Evolutionary conservation across 1,284 basidiomycete genomes (phyloP).

Genomic region (Ustilago shanxiensis): DNA sequence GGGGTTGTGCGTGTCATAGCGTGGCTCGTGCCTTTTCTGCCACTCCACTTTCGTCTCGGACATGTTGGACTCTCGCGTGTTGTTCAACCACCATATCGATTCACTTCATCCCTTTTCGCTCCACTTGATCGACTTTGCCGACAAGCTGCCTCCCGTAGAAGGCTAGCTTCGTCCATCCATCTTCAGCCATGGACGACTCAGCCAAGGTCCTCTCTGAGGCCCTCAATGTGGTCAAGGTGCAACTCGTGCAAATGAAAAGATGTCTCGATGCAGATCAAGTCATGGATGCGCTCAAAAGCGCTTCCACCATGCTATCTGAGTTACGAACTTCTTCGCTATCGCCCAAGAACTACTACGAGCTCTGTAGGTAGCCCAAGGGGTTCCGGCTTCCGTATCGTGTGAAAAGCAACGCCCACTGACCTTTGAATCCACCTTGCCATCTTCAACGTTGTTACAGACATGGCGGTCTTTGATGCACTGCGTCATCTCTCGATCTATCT

Average conservation of each 20-base stretch:
- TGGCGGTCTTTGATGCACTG: conserved; percentile 68
- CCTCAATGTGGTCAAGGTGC: conserved; percentile 68
- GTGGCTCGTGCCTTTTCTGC: neutral
- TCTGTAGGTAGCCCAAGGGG: conserved; percentile 49
- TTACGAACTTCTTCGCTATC: conserved; percentile 65
- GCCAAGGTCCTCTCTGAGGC: conserved; percentile 66
- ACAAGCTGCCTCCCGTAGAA: conserved; percentile 20
- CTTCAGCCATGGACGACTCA: conserved; percentile 65
- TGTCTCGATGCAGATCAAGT: conserved; percentile 67
- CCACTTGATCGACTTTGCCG: neutral
- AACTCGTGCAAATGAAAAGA: conserved; percentile 68
- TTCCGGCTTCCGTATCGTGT: neutral
- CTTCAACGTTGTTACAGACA: conserved; percentile 45
- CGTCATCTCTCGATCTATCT: conserved; percentile 68
- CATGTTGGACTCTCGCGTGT: no score
- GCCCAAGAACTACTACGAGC: conserved; percentile 69
- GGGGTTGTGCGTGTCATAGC: neutral
- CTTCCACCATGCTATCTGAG: conserved; percentile 68
- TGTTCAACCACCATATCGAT: neutral
- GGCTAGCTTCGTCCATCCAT: conserved; percentile 25
- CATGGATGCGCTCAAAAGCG: conserved; percentile 69
- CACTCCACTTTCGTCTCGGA: neutral
- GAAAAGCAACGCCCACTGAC: conserved; percentile 6
- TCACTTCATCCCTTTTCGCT: neutral
- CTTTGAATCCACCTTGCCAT: neutral